Evolutionary conservation across 2,329 filamentous ascomycete genomes (phyloP), one percentile per base, ranked within the genome.

Genomic region (Thelonectria rubi): DNA sequence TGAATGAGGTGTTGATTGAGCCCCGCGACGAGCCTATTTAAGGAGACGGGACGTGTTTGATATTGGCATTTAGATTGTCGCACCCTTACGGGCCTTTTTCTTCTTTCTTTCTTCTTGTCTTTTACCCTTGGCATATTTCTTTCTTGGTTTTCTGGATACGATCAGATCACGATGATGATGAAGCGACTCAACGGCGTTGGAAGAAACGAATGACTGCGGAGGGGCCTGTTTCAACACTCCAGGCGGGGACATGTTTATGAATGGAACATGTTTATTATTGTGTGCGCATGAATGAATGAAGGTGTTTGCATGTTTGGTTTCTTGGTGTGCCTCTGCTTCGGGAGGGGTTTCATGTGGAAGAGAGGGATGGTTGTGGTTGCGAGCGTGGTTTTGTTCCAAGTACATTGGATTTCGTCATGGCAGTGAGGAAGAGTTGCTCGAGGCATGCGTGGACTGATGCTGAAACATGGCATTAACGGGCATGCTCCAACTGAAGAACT

Each of bases 1-100:
- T 94, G 2, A 94, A 94, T 67, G 91, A 94, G 79, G 84, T 94
- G 4, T 74, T 94, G 74, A 91, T 94, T 73, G 90, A 93, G 80
- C 90, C 90, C 14, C 80, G 90, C 47, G 90, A 92, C 68, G 90
- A 92, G 78, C 90, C 90, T 11, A 91, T 91, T 63, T 92, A 68
- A 64, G 30, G 15, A 20, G 39, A 40, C 9, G 21, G 14, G 43
- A 7, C 21, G 20, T 21, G 17, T 21, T 12, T 11, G 15, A 15
- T 30, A 14, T 47, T 45, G 3, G 20, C 17, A 45, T 20, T 53
- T 70, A 65, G 59, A 69, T 70, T 64, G 65, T 32, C 17, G 42
- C 40, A 56, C 37, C 50, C 39, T 40, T 58, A 43, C 10, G 55
- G 64, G 64, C 62, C 52, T 39, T 39, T 17, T 45, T 58, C 10